Evolutionary conservation across 306 rosid species (phyloP), one percentile per base, ranked within the genome.

Genomic region (Medicago lupulina): DNA sequence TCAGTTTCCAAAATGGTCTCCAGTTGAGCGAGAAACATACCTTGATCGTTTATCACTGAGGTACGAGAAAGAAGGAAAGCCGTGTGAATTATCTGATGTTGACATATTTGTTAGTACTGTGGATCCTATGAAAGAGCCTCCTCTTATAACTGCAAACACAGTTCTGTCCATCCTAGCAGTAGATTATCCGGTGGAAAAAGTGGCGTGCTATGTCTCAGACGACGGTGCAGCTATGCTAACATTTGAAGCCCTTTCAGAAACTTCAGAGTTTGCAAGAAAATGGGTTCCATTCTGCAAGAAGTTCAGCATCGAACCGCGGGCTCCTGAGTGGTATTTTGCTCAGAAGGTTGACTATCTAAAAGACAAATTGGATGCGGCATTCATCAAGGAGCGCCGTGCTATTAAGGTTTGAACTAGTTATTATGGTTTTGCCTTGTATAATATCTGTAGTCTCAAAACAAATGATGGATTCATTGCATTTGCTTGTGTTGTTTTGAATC

Each of bases 191-290:
- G 92, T 93, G 40, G 96, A 89, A 70, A 90, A 93, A 87, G 97
- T 93, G 40, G 83, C 98, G 16, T 93, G 98, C 85, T 90, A 93
- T 59, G 98, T 93, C 82, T 89, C 98, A 21, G 98, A 93, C 71
- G 98, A 93, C 76, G 98, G 98, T 76, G 97, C 98, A 36, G 97
- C 98, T 63, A 93, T 93, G 98, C 97, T 93, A 51, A 87, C 98
- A 67, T 93, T 93, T 83, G 98, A 93, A 81, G 98, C 96, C 41
- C 92, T 93, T 72, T 93, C 98, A 4, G 98, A 93, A 91, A 91
- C 98, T 67, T 89, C 98, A 8, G 98, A 93, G 83, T 93, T 93
- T 81, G 98, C 97, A 36, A 85, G 98, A 54, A 93, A 93, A 81
- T 93, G 98, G 98, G 98, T 93, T 70, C 98, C 98, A n/a, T 93